Evolutionary conservation across 192 early-diverging fungal species (phyloP).

Genomic region (Rhizophagus clarus): DNA sequence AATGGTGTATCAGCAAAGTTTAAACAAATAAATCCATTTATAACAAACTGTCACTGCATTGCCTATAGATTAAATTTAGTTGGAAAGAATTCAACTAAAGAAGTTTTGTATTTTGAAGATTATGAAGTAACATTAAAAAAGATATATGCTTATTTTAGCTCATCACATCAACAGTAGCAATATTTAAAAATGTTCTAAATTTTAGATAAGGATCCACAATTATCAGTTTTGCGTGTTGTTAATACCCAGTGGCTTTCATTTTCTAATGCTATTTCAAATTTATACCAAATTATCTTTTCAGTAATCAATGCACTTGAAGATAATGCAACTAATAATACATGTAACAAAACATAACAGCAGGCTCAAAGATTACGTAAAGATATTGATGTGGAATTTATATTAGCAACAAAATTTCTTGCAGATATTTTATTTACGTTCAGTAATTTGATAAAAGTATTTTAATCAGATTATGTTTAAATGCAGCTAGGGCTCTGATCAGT

Average conservation of each 20-base stretch:
- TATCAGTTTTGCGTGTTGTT: background rate
- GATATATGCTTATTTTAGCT: conserved; percentile 3
- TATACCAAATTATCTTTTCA: conserved; percentile 23
- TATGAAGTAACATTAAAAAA: conserved; percentile 14
- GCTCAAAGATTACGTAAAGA: background rate
- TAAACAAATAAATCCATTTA: conserved; percentile 16
- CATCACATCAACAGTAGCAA: background rate
- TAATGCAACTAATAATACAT: background rate
- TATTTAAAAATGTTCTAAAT: background rate
- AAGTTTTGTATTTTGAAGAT: conserved; percentile 4
- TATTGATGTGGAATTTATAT: conserved; percentile 8
- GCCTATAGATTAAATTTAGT: background rate
- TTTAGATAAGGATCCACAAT: conserved; percentile 15
- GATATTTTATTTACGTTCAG: conserved; percentile 2
- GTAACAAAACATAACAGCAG: background rate
- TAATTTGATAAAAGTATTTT: background rate
- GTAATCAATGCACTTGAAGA: background rate
- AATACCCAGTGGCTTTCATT: background rate
- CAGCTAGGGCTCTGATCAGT: no score
- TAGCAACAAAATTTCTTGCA: conserved; percentile 7
- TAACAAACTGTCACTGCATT: conserved; percentile 1
- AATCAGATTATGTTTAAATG: conserved; percentile 20
- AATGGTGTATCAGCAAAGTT: background rate
- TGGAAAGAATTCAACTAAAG: background rate
- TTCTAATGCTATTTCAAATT: conserved; percentile 13